These are phyloP conservation scores for Xylariales sp. DNA, from an alignment of 2,329 filamentous ascomycete genomes.

Conservation along the genomic window DNA sequence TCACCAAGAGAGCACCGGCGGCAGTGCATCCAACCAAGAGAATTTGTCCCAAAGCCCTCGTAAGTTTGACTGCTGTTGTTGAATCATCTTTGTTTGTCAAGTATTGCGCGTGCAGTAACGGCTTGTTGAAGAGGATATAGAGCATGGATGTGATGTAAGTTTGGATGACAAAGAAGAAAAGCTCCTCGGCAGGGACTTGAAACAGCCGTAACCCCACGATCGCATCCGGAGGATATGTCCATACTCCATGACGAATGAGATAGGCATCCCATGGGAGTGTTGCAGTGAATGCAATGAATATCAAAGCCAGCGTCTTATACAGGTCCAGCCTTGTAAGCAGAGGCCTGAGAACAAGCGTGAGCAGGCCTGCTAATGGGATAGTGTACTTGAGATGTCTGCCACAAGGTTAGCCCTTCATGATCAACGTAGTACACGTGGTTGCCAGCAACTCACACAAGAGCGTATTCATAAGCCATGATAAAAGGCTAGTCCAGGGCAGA, in stretches of 20 bases:
- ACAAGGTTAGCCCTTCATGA: neutral
- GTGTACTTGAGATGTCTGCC: conserved; percentile 62
- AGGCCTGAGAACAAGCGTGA: conserved; percentile 56
- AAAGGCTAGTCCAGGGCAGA: neutral
- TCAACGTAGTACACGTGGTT: neutral
- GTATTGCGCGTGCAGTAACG: conserved; percentile 47
- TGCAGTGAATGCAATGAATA: conserved; percentile 58
- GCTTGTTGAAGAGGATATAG: conserved; percentile 63
- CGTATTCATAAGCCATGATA: conserved; percentile 57
- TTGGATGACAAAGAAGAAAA: conserved; percentile 75
- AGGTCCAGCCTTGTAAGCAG: conserved; percentile 58
- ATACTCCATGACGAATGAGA: conserved; percentile 62
- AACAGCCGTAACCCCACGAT: conserved; percentile 59
- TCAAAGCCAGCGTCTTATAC: conserved; percentile 57
- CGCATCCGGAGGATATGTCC: conserved; percentile 65
- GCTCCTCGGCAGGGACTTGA: conserved; percentile 64
- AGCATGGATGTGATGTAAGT: conserved; percentile 68
- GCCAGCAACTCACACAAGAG: conserved; percentile 49
- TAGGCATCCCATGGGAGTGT: conserved; percentile 77
- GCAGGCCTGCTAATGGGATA: conserved; percentile 55
- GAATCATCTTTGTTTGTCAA: conserved; percentile 28
- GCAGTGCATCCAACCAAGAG: conserved; percentile 39
- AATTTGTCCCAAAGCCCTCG: conserved; percentile 44
- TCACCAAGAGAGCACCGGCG: conserved; percentile 40
- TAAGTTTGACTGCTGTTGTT: conserved; percentile 16